A percentile compares a stretch with the other conserved stretches of the same genome.
These are phyloP conservation scores for Podospora appendiculata DNA, from an alignment of 495 filamentous ascomycete species.

Conservation along the genomic window DNA sequence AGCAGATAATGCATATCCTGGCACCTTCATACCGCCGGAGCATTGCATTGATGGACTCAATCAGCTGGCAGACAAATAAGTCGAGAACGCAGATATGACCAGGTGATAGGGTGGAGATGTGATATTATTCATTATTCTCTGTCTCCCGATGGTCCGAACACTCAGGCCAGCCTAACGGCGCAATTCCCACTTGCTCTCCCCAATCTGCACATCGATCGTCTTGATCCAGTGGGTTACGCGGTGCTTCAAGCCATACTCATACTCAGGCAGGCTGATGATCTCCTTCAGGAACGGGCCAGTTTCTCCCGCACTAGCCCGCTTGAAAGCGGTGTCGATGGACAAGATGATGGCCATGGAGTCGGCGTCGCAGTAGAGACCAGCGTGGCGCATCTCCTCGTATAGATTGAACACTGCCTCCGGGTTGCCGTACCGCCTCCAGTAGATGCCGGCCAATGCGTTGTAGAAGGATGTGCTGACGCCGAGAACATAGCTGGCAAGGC, in stretches of 20 bases:
- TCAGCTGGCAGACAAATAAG: too few relatives aligned
- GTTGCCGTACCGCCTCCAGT: conserved; percentile 58
- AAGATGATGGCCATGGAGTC: conserved; percentile 47
- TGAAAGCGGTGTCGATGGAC: conserved; percentile 14
- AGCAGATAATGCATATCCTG: too few relatives aligned
- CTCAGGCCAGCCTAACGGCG: too few relatives aligned
- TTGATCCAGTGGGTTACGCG: too few relatives aligned
- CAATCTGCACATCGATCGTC: too few relatives aligned
- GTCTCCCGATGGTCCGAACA: too few relatives aligned
- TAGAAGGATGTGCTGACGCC: conserved; percentile 67
- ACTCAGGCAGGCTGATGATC: conserved; percentile 32
- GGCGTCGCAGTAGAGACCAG: conserved; percentile 53
- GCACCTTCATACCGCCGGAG: too few relatives aligned
- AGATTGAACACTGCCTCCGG: conserved; percentile 52
- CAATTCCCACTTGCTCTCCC: too few relatives aligned
- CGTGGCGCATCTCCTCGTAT: conserved; percentile 69
- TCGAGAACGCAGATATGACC: too few relatives aligned
- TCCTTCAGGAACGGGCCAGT: conserved; percentile 24
- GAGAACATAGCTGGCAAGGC: conserved; percentile 61
- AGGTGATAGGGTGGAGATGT: too few relatives aligned
- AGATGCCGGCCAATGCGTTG: conserved; percentile 59
- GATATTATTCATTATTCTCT: too few relatives aligned
- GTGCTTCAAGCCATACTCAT: conserved; percentile 7
- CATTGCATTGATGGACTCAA: too few relatives aligned
- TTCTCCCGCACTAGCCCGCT: conserved; percentile 1